Conservation (phyloP, 73 alveolate species). For the Paramecium caudatum region DNA sequence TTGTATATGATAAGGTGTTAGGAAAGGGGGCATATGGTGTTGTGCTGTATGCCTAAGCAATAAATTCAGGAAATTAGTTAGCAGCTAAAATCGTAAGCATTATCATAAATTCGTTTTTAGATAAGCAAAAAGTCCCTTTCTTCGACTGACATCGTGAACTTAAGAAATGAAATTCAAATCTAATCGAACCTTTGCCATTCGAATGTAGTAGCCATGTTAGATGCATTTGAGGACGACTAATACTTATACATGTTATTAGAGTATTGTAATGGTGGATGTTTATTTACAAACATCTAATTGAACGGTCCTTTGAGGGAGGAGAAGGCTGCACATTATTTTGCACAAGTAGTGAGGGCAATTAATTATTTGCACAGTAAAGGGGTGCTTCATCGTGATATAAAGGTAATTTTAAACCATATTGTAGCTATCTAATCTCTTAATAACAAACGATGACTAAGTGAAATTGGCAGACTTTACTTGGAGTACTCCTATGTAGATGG, state of each 20-base stretch:
- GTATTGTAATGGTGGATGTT: conserved; percentile 56
- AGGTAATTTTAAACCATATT: background rate
- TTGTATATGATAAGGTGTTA: conserved; percentile 20
- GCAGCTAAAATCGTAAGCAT: conserved; percentile 39
- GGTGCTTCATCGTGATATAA: conserved; percentile 49
- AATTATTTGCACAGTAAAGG: conserved; percentile 42
- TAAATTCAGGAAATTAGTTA: background rate
- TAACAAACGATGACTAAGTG: background rate
- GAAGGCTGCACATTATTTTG: background rate
- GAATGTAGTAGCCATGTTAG: conserved; percentile 11
- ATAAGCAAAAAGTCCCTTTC: conserved; percentile 8
- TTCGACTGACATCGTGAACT: background rate
- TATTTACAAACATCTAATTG: background rate
- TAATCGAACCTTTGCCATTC: conserved; percentile 23
- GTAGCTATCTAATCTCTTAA: background rate
- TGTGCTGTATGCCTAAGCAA: conserved; percentile 18
- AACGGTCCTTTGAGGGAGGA: conserved; percentile 34
- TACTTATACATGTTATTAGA: conserved; percentile 48
- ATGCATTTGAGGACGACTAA: conserved; percentile 39
- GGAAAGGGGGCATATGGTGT: conserved; percentile 61
- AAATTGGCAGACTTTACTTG: conserved; percentile 61
- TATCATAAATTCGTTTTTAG: background rate
- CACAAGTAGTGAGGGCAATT: background rate
- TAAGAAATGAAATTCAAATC: conserved; percentile 56
- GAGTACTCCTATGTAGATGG: background rate